A percentile compares a stretch with the other conserved stretches of the same genome.
Evolutionary conservation across 2,329 filamentous ascomycete genomes (phyloP).

Genomic region (Fusarium sp.): DNA sequence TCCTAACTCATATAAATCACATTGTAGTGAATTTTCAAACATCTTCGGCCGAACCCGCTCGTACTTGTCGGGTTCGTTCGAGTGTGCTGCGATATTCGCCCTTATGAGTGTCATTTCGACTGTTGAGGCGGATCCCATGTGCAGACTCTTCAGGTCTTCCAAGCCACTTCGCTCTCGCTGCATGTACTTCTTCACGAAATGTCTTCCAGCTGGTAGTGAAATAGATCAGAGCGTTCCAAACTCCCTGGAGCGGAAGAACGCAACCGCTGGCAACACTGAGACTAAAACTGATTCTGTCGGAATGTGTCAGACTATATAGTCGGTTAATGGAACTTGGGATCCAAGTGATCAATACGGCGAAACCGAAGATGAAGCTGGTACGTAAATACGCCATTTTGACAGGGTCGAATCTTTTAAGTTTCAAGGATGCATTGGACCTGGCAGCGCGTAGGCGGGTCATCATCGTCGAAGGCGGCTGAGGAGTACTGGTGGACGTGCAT

Average conservation of each 20-base stretch:
- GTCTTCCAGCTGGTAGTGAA: constrained; percentile 71
- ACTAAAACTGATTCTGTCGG: constrained; percentile 66
- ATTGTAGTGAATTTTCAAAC: constrained; percentile 3
- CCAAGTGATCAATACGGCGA: constrained; percentile 72
- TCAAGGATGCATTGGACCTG: constrained; percentile 51
- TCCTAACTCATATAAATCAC: neutral
- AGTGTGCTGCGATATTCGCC: constrained; percentile 42
- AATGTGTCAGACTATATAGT: constrained; percentile 73
- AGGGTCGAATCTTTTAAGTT: constrained; percentile 60
- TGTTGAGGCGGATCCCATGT: constrained; percentile 47
- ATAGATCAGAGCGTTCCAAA: constrained; percentile 86
- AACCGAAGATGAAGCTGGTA: constrained; percentile 71
- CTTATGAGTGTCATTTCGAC: constrained; percentile 42
- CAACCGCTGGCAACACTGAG: constrained; percentile 78
- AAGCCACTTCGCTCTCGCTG: constrained; percentile 28
- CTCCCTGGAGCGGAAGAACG: constrained; percentile 81
- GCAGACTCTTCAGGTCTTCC: constrained; percentile 17
- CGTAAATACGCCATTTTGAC: constrained; percentile 71
- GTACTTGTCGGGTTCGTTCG: constrained; percentile 35
- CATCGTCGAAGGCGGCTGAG: constrained; percentile 25
- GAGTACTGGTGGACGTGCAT: constrained; percentile 48
- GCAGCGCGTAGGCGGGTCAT: constrained; percentile 44
- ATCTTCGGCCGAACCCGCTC: constrained; percentile 4
- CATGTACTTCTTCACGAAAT: constrained; percentile 48
- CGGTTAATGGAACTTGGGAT: constrained; percentile 79